Base-by-base conservation (phyloP, 192 early-diverging fungal species). In the Dissophora globulifera region DNA sequence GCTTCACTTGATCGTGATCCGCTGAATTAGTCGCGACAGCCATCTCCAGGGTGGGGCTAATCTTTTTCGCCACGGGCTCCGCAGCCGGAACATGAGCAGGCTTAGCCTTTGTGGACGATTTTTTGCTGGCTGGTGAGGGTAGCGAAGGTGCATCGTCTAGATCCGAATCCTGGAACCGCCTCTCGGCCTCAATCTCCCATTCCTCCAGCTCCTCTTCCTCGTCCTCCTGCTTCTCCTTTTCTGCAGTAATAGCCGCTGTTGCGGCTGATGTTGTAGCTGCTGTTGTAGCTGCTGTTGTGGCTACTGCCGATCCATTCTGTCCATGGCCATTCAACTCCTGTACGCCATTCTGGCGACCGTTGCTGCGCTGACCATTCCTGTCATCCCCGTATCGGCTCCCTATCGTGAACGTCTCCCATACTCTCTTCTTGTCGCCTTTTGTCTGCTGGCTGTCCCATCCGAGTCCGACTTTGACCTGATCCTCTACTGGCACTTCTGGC, bases 131-230 rank as follows among this genome's bases (percentile, higher is more conserved):
- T 10, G 72, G 52, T 23, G 63, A 59, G 7, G 63, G 43, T 15
- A 67, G 46, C 20, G 72, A 58, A 7, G 70, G 62, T 13, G 58
- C 64, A 30, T 64, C 62, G 20, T 76, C 72, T 3, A 46, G 26
- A 50, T 67, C 72, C 9, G 72, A 67, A 51, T 76, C 72, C 72
- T 67, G 64, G 63, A 76, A 76, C 45, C 63, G 63, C 22, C 58
- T 52, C 47, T 76, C 72, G 10, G 72, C 72, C 30, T 76, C 72
- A 62, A 76, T 76, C 62, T 76, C 72, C 72, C 72, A 76, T 29
- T 76, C 72, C 58, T 76, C 72, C 50, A 76, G 17, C n/a, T 76
- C 72, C 43, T 76, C 72, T 19, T 76, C 72, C 10, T 71, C 60
- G 15, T 56, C 57, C 4, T 50, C 57, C 16, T 69, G 35, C 19